Evolutionary conservation across 2,329 filamentous ascomycete genomes (phyloP).

Genomic region (Zasmidium angulare): DNA sequence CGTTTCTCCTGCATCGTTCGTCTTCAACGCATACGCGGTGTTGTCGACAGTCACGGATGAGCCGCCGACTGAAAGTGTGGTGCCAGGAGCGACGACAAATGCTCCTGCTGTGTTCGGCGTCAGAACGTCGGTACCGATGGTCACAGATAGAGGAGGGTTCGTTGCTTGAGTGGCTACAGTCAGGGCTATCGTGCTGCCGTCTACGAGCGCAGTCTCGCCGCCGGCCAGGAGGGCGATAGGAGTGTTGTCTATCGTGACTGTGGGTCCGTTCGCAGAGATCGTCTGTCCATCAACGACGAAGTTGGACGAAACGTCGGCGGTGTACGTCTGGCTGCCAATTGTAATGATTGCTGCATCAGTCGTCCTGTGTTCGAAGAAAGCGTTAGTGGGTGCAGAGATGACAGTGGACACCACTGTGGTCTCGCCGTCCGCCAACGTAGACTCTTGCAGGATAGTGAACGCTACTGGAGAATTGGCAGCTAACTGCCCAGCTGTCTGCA

Average conservation of each 20-base stretch:
- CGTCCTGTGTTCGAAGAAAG: no score
- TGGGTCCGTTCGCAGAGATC: not conserved
- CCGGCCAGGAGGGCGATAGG: not conserved
- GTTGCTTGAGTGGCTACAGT: not conserved
- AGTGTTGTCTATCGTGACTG: not conserved
- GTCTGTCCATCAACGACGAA: not conserved
- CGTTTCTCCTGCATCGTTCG: constrained; percentile 2
- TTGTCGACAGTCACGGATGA: constrained; percentile 4
- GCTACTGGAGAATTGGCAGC: not conserved
- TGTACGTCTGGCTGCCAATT: not conserved
- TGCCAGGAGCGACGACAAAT: not conserved
- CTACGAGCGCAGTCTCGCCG: not conserved
- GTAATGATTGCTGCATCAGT: not conserved
- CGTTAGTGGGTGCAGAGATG: not conserved
- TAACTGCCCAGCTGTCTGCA: not conserved
- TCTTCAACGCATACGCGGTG: constrained; percentile 9
- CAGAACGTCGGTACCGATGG: not conserved
- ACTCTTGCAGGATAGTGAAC: constrained; percentile 1
- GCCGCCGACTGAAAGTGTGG: constrained; percentile 5
- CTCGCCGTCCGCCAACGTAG: constrained; percentile 1
- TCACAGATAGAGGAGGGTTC: not conserved
- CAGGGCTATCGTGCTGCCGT: not conserved
- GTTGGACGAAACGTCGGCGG: not conserved
- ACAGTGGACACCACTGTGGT: constrained; percentile 1
- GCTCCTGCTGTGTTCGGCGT: not conserved